Percentiles rank a stretch among this genome's conserved stretches.
These are phyloP conservation scores for Dictyostelium brefeldianum DNA, from an alignment of 78 protist species.

Conservation along the genomic window DNA sequence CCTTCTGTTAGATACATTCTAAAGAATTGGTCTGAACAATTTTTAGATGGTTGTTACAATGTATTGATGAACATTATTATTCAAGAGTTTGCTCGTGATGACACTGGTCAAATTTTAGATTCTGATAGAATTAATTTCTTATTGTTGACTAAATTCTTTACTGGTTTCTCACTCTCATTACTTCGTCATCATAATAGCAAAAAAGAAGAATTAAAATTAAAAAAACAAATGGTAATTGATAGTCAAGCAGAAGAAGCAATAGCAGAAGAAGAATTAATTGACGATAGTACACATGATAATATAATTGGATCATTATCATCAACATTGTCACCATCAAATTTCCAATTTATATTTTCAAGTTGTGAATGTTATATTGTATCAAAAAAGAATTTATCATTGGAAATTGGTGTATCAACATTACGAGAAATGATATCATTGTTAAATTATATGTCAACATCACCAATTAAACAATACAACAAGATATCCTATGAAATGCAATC, in stretches of 20 bases:
- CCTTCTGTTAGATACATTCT: background rate
- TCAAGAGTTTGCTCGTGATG: background rate
- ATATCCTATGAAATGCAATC: conserved; percentile 52
- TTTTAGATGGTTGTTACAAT: conserved; percentile 68
- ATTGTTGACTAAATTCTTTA: conserved; percentile 50
- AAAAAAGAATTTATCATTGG: background rate
- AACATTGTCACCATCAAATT: conserved; percentile 22
- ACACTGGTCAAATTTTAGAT: conserved; percentile 8
- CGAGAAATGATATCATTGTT: conserved; percentile 33
- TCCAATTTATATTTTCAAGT: conserved; percentile 21
- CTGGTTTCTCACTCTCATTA: conserved; percentile 36
- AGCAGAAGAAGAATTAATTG: background rate
- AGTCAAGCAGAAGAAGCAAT: background rate
- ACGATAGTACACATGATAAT: background rate
- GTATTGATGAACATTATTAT: conserved; percentile 30
- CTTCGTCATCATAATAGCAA: conserved; percentile 4
- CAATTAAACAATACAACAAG: background rate
- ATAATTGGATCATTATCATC: conserved; percentile 18
- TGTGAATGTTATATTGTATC: background rate
- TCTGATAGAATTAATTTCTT: conserved; percentile 53
- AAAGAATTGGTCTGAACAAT: conserved; percentile 44
- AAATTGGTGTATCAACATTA: conserved; percentile 22
- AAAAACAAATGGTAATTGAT: background rate
- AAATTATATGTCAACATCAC: conserved; percentile 31
- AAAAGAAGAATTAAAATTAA: background rate